phyloP scores from a whole-genome alignment of 495 filamentous ascomycete species.

The Cercophora samala region DNA sequence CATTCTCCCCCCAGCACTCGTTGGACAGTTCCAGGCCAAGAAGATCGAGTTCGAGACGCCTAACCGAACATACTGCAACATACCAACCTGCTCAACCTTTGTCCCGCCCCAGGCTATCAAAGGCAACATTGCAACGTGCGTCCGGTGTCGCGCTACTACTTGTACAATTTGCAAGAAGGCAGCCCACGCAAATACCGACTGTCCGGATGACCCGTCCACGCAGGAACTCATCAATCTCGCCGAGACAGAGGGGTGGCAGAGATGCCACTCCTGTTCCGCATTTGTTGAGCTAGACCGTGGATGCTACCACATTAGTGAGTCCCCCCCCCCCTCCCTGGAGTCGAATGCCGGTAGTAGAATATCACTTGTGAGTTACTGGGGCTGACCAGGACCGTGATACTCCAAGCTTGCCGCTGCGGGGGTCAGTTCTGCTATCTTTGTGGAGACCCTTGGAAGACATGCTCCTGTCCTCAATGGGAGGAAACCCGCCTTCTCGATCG shows the following conservation, averaged over 20 bases:
- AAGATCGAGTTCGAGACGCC: slow-evolving; percentile 44
- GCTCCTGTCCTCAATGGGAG: slow-evolving; percentile 37
- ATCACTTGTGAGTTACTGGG: no score
- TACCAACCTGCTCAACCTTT: slow-evolving; percentile 43
- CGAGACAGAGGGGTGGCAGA: slow-evolving; percentile 40
- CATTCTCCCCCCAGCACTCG: slow-evolving; percentile 32
- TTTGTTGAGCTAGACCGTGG: slow-evolving; percentile 44
- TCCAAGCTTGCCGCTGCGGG: slow-evolving; percentile 45
- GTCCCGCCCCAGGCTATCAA: slow-evolving; percentile 35
- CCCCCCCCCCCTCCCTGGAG: no score
- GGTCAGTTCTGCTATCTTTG: slow-evolving; percentile 60
- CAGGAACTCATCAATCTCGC: slow-evolving; percentile 38
- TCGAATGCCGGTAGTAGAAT: no score
- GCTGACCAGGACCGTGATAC: background rate
- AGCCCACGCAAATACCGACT: slow-evolving; percentile 39
- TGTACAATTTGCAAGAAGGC: slow-evolving; percentile 48
- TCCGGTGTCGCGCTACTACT: slow-evolving; percentile 37
- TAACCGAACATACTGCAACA: slow-evolving; percentile 50
- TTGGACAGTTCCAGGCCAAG: slow-evolving; percentile 38
- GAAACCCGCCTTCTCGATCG: slow-evolving; percentile 11
- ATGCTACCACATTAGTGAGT: slow-evolving; percentile 48
- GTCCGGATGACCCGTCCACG: slow-evolving; percentile 37
- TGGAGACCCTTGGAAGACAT: slow-evolving; percentile 50
- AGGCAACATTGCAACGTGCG: slow-evolving; percentile 41
- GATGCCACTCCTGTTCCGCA: slow-evolving; percentile 37